These are phyloP conservation scores for Rhypophila decipiens DNA, from an alignment of 495 filamentous ascomycete species.

Conservation along the genomic window DNA sequence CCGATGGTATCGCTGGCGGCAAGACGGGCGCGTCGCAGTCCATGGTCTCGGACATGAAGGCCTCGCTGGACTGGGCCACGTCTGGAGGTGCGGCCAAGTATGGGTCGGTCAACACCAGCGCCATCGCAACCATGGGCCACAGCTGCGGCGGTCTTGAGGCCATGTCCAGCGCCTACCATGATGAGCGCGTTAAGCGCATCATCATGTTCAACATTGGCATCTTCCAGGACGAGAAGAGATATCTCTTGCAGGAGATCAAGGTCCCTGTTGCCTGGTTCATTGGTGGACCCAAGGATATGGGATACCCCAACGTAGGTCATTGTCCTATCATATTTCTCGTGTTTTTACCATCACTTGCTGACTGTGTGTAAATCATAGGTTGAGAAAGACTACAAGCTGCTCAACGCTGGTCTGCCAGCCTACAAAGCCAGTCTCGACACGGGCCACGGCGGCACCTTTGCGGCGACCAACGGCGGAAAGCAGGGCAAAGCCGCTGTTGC, in stretches of 20 bases:
- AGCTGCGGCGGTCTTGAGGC: conserved; percentile 29
- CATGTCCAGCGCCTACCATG: conserved; percentile 14
- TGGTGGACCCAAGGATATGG: conserved; percentile 24
- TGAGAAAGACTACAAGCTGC: conserved; percentile 24
- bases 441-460: conserved; percentile 24
- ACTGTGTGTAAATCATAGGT: conserved; percentile 15
- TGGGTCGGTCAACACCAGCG: conserved; percentile 18
- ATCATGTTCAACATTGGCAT: conserved; percentile 25
- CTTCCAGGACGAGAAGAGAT: conserved; percentile 15
- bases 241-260: conserved; percentile 18
- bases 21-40: conserved; percentile 10
- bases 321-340: background rate
- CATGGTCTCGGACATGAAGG: conserved; percentile 10
- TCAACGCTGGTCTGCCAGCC: conserved; percentile 16
- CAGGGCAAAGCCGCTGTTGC: conserved; percentile 18
- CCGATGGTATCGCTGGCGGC: conserved; percentile 12
- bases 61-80: conserved; percentile 22
- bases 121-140: conserved; percentile 19
- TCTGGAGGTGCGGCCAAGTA: conserved; percentile 24
- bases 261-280: conserved; percentile 20
- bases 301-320: conserved; percentile 23
- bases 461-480: conserved; percentile 22
- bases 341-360: background rate
- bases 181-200: conserved; percentile 18
- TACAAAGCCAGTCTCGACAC: conserved; percentile 31